phyloP scores from a whole-genome alignment of 73 alveolate genomes.

The Symbiodinium natans region DNA sequence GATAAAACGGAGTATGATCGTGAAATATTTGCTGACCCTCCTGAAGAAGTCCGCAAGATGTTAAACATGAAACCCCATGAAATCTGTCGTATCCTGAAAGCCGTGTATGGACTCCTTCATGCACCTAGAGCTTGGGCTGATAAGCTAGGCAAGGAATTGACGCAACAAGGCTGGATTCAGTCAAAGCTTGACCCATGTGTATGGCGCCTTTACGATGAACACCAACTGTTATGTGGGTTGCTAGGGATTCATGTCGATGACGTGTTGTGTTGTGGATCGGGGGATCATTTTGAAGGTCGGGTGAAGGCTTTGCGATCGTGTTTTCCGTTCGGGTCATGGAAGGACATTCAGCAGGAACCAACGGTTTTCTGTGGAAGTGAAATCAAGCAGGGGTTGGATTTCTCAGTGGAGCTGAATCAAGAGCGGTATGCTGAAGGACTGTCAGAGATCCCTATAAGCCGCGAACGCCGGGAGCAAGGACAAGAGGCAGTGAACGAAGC shows the following conservation, averaged over 20 bases:
- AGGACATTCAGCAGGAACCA: not conserved
- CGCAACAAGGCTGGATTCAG: not conserved
- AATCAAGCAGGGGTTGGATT: not conserved
- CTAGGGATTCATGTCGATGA: slow-evolving; percentile 16
- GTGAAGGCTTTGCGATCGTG: not conserved
- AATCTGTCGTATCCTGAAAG: not conserved
- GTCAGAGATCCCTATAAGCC: not conserved
- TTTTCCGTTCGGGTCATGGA: slow-evolving; percentile 18
- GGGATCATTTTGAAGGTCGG: not conserved
- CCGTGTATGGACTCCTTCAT: not conserved
- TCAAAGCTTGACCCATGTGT: not conserved
- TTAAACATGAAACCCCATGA: not conserved
- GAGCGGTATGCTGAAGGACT: not conserved
- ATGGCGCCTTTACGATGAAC: not conserved
- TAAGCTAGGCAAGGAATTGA: not conserved
- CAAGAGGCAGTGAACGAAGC: not conserved
- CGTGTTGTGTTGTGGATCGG: not conserved
- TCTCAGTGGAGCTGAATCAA: not conserved
- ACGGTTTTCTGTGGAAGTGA: slow-evolving; percentile 1
- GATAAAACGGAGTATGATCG: not conserved
- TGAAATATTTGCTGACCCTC: slow-evolving; percentile 1
- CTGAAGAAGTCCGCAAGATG: not conserved
- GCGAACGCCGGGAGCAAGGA: not conserved
- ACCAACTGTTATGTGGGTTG: not conserved
- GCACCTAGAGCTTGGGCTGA: slow-evolving; percentile 34